Evolutionary conservation across 768 basidiomycete species (phyloP), one percentile per base, ranked within the genome.

Genomic region (Tricholoma matsutake): DNA sequence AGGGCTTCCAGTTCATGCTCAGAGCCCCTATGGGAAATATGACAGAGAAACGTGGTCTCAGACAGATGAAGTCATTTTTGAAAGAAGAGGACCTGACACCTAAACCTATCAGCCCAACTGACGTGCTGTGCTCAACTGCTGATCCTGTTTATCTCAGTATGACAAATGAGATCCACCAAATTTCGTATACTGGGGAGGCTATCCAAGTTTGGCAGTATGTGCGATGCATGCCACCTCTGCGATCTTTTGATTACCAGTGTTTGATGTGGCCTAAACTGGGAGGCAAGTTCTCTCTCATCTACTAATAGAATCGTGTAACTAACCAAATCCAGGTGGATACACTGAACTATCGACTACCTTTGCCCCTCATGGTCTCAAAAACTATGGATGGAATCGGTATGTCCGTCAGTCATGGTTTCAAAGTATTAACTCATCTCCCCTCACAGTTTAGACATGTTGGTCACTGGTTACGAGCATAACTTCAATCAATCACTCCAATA

Each of bases 181-280:
- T 99, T 62, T 88, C 89, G 43, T 98, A 95, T 68, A 92, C 89
- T 49, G 91, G 92, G n/a, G 91, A 95, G 67, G 83, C 86, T 13
- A 92, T 98, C 61, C 89, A 94, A 67, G 94, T 98, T 16, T 83
- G 88, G 66, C 81, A 92, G 43, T 94, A 94, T 70, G 89, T 93
- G 28, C 83, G 94, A 25, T 81, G 89, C 64, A 81, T 88, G 81
- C 82, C 84, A 55, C 79, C 76, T 60, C 84, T 81, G 57, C 81
- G 81, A n/a, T 81, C 88, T 1, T 85, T 91, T 63, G 76, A 84
- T 20, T 98, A 99, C 72, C 83, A 89, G 64, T 96, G 94, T 69
- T 77, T 98, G 61, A 92, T 98, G 57, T 98, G 95, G 96, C 93
- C 95, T 18, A 92, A 92, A 67, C 79, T 92, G n/a, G 92, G 94